Evolutionary conservation across 345 rosid genomes (phyloP), one percentile per base, ranked within the genome.

Genomic region (Nephelium lappaceum): DNA sequence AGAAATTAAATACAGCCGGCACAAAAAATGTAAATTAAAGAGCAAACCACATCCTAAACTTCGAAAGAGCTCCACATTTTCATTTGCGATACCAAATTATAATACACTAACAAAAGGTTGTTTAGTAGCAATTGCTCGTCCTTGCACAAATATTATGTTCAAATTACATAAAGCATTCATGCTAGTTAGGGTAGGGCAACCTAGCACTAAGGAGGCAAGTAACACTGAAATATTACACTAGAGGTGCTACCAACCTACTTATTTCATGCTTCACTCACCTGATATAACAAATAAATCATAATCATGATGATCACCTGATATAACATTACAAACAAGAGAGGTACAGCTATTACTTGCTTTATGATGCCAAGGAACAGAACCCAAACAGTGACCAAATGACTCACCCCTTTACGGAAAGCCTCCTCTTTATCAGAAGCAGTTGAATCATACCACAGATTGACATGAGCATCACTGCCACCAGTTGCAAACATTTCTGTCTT

Each of bases 361-460:
- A 25, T 24, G 67, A 69, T 15, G 47, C 18, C 7, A 49, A 66
- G 43, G 47, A 75, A 75, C n/a, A 27, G 70, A 60, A 64, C 63
- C 21, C 49, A 27, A 42, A 25, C 16, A 42, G 64, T 73, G 75
- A 78, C 74, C 73, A 69, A 67, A 75, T 66, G 43, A 74, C 77
- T 84, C n/a, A 94, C 99, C 95, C 94, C 95, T 90, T 90, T 88
- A 38, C 89, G 91, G 66, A 93, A 93, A 69, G 95, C 95, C 66
- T 94, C 97, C 86, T 92, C 99, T 80, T 89, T 92, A 70, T 94
- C 97, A 58, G 84, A 77, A 79, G 91, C 86, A 62, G 99, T 94
- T 73, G 99, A 93, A 83, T 96, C 99, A 83, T 91, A 77, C 97
- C 97, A 93, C 71, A 95, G 80, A 83, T 95, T 95, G 81, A 95